A percentile compares a stretch with the other conserved stretches of the same genome.
Conservation (phyloP, 163 green algal species). For the Scenedesmus sp. region DNA sequence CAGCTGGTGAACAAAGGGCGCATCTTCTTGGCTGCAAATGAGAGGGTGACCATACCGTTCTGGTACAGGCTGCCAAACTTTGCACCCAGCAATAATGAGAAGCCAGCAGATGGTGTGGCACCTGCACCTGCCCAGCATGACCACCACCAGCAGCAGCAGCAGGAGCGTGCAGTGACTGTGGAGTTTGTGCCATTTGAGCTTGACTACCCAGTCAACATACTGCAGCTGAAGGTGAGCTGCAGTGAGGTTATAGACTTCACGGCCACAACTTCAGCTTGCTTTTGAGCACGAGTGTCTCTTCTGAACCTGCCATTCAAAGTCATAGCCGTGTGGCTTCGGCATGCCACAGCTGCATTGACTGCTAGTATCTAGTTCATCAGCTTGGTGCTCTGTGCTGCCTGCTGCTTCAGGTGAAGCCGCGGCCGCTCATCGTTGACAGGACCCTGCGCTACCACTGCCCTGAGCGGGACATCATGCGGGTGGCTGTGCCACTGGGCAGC, state of each 20-base stretch:
- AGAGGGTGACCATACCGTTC: constrained; percentile 67
- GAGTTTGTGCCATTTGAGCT: constrained; percentile 62
- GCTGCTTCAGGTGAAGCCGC: constrained; percentile 53
- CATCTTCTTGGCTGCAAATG: constrained; percentile 59
- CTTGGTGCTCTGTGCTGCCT: neutral
- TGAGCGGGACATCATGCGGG: constrained; percentile 11
- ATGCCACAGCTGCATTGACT: neutral
- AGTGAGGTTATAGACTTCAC: neutral
- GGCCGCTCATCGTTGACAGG: constrained; percentile 70
- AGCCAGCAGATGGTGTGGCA: no score
- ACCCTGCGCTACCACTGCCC: constrained; percentile 56
- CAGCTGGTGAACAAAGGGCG: constrained; percentile 25
- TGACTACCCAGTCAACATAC: constrained; percentile 61
- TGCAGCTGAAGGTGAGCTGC: constrained; percentile 62
- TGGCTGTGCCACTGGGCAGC: neutral
- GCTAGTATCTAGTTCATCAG: neutral
- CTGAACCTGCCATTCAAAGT: no score
- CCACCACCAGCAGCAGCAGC: constrained; percentile 14
- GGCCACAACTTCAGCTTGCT: neutral
- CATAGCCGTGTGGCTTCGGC: neutral
- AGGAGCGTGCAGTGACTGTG: constrained; percentile 52
- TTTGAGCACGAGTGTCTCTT: neutral
- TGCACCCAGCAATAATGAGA: neutral
- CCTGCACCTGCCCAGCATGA: neutral
- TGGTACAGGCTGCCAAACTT: constrained; percentile 49